These are phyloP conservation scores for Fusarium virguliforme DNA, from an alignment of 2,329 filamentous ascomycete genomes.

Conservation along the genomic window DNA sequence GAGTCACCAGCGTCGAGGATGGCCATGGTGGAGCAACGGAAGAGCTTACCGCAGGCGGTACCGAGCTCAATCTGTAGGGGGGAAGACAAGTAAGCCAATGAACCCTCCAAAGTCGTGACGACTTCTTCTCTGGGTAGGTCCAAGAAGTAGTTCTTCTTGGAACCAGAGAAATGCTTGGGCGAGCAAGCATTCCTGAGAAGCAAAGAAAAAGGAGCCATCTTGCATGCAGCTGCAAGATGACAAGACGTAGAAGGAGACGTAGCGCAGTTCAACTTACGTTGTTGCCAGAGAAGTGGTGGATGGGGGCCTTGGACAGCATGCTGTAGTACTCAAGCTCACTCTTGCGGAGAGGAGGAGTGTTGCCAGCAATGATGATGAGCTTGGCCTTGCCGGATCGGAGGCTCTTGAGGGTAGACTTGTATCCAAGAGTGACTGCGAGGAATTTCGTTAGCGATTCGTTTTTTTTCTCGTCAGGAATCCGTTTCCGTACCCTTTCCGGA, in stretches of 20 bases:
- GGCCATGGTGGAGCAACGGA: conserved; percentile 97
- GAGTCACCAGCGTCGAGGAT: conserved; percentile 98
- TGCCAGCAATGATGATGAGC: conserved; percentile 93
- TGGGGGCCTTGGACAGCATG: conserved; percentile 93
- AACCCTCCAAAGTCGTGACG: conserved; percentile 91
- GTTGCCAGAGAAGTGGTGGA: conserved; percentile 98
- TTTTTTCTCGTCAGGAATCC: background rate
- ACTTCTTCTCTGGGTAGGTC: conserved; percentile 93
- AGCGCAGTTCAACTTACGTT: conserved; percentile 82
- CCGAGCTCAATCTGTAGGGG: conserved; percentile 91
- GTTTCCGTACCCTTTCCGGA: conserved; percentile 79
- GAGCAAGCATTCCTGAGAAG: conserved; percentile 48
- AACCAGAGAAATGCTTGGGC: conserved; percentile 44
- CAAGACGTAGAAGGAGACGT: conserved; percentile 41
- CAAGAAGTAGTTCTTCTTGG: conserved; percentile 50
- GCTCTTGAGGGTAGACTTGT: conserved; percentile 77
- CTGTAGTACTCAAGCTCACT: conserved; percentile 96
- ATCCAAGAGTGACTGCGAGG: conserved; percentile 59
- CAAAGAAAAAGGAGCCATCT: conserved; percentile 42
- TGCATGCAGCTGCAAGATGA: conserved; percentile 43
- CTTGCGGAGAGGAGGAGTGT: conserved; percentile 98
- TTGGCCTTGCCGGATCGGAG: conserved; percentile 98
- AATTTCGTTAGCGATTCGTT: conserved; percentile 32
- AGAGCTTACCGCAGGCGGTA: conserved; percentile 98
- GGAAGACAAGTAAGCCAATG: conserved; percentile 70